A percentile compares a stretch with the other conserved stretches of the same genome.
phyloP scores from a whole-genome alignment of 1,284 basidiomycete genomes.

The Apiotrichum domesticum region DNA sequence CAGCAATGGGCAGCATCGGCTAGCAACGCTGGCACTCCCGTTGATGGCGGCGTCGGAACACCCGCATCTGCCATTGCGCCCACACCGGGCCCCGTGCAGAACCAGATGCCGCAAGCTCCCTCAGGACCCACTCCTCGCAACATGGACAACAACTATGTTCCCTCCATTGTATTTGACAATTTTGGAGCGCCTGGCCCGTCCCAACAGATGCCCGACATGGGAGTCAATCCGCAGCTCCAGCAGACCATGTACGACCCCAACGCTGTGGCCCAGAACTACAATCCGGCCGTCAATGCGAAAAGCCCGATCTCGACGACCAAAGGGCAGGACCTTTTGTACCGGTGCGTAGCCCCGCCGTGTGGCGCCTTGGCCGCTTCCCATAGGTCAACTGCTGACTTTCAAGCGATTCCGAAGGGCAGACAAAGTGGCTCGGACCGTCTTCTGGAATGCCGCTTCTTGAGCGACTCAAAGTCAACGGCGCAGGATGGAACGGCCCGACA shows the following conservation, averaged over 20 bases:
- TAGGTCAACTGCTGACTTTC: neutral
- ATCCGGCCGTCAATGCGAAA: neutral
- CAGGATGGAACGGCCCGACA: conserved; percentile 9
- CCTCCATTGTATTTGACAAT: conserved; percentile 12
- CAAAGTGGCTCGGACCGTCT: conserved; percentile 33
- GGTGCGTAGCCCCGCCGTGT: conserved; percentile 9
- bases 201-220: conserved; percentile 9
- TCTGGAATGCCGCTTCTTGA: conserved; percentile 35
- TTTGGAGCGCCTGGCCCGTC: conserved; percentile 11
- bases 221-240: conserved; percentile 11
- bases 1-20: neutral
- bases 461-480: conserved; percentile 22
- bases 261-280: conserved; percentile 1
- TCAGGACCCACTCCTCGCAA: neutral
- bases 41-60: neutral
- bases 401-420: conserved; percentile 29
- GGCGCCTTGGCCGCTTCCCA: neutral
- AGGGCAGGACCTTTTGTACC: conserved; percentile 24
- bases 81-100: neutral
- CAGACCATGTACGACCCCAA: conserved; percentile 14
- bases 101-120: neutral
- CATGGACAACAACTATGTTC: conserved; percentile 15
- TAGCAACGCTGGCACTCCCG: neutral
- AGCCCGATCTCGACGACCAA: conserved; percentile 6
- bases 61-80: conserved; percentile 1